Evolutionary conservation across 352 stramenopile species (phyloP).

Genomic region (Phytophthora uliginosa): DNA sequence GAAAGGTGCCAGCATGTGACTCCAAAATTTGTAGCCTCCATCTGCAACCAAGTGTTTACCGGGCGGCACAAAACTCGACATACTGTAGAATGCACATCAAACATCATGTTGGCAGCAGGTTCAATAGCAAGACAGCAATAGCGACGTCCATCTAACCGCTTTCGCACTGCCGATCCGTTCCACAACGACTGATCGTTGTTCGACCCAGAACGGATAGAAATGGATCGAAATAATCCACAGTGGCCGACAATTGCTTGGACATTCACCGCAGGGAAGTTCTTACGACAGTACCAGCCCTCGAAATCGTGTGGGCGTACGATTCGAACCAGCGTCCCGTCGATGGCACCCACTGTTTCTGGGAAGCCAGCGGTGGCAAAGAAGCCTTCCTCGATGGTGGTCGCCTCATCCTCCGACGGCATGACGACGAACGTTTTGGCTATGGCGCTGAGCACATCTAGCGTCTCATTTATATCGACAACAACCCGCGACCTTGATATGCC

Average conservation of each 20-base stretch:
- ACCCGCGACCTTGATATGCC: no score
- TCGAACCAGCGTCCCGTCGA: slow-evolving; percentile 18
- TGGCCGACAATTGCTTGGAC: slow-evolving; percentile 22
- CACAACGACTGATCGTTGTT: not conserved
- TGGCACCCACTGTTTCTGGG: slow-evolving; percentile 7
- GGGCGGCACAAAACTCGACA: not conserved
- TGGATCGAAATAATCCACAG: no score
- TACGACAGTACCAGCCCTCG: slow-evolving; percentile 29
- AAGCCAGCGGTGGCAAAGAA: slow-evolving; percentile 16
- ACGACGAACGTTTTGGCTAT: not conserved
- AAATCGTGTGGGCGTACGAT: slow-evolving; percentile 18
- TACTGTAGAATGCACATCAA: no score
- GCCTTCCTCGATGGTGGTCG: not conserved
- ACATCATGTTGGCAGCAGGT: no score
- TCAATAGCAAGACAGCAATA: not conserved
- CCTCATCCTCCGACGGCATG: not conserved
- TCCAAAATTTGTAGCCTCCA: slow-evolving; percentile 10
- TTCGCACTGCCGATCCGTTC: slow-evolving; percentile 22
- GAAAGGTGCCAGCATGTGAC: not conserved
- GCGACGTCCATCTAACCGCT: slow-evolving; percentile 11
- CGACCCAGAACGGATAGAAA: no score
- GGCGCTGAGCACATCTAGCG: slow-evolving; percentile 10
- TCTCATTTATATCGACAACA: slow-evolving; percentile 32
- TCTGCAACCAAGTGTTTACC: slow-evolving; percentile 22
- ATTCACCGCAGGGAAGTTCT: slow-evolving; percentile 26